Evolutionary conservation across 768 basidiomycete genomes (phyloP).

Genomic region (Lactarius tabidus): DNA sequence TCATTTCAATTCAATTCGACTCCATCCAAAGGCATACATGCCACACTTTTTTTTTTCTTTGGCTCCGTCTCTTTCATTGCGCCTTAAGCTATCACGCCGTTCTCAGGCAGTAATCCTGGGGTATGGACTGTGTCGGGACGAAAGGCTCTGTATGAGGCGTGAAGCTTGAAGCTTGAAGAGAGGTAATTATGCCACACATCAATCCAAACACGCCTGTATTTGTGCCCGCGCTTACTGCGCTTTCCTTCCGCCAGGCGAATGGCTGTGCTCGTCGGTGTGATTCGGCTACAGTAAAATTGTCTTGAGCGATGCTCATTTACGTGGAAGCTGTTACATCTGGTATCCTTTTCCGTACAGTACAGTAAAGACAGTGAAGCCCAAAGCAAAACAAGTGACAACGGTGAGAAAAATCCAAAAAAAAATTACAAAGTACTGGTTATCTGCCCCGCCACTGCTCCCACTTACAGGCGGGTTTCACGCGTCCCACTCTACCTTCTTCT

Average conservation of each 20-base stretch:
- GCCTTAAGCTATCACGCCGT: background rate
- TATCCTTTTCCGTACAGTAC: background rate
- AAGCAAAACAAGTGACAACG: background rate
- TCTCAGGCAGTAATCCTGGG: background rate
- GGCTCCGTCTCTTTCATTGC: background rate
- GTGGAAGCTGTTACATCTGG: no score
- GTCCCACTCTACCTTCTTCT: background rate
- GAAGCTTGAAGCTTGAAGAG: no score
- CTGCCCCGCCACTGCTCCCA: background rate
- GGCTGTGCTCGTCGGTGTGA: background rate
- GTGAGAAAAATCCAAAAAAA: background rate
- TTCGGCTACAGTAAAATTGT: background rate
- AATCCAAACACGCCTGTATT: background rate
- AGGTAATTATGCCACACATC: background rate
- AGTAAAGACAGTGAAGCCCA: background rate
- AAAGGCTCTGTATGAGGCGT: background rate
- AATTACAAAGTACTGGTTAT: background rate
- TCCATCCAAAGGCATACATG: background rate
- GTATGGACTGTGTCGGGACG: background rate
- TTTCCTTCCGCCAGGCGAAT: background rate
- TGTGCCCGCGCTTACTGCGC: background rate
- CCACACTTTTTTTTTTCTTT: background rate
- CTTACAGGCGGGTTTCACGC: background rate
- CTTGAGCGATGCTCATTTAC: background rate
- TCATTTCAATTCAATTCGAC: no score